phyloP scores from a whole-genome alignment of 2,329 filamentous ascomycete genomes.

The Trichoderma atrobrunneum region DNA sequence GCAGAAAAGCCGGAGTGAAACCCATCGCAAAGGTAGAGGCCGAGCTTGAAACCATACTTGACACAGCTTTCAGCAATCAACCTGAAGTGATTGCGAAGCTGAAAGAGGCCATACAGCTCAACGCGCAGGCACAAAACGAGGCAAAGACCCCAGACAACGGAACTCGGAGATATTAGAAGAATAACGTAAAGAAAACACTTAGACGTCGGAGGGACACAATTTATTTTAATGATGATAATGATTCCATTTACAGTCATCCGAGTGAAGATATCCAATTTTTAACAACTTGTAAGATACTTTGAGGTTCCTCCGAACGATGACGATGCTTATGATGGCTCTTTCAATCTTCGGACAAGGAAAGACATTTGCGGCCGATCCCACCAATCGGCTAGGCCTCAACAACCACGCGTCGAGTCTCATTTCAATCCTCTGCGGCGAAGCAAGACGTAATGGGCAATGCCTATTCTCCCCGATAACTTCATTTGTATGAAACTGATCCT shows the following conservation, averaged over 20 bases:
- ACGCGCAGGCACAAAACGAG: conserved; percentile 52
- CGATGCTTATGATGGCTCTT: neutral
- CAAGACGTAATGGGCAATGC: too few species aligned
- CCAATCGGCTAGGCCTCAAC: neutral
- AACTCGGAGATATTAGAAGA: conserved; percentile 29
- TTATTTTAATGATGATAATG: neutral
- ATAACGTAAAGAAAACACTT: neutral
- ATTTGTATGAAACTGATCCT: neutral
- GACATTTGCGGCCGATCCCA: neutral
- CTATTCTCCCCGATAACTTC: neutral
- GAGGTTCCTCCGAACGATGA: neutral
- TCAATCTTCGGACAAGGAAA: neutral
- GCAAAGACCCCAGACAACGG: conserved; percentile 37
- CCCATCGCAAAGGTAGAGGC: conserved; percentile 52
- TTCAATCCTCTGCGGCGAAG: neutral
- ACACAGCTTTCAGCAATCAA: conserved; percentile 57
- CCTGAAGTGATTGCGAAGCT: conserved; percentile 58
- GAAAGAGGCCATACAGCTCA: conserved; percentile 59
- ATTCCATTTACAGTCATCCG: neutral
- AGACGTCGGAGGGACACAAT: neutral
- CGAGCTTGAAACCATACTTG: conserved; percentile 56
- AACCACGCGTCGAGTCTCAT: neutral
- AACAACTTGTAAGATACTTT: neutral
- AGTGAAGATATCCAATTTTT: neutral
- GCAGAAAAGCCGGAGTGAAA: conserved; percentile 47